Evolutionary conservation across 805 yeast genomes (phyloP), one percentile per base, ranked within the genome.

Genomic region (Ogataea ramenticola): DNA sequence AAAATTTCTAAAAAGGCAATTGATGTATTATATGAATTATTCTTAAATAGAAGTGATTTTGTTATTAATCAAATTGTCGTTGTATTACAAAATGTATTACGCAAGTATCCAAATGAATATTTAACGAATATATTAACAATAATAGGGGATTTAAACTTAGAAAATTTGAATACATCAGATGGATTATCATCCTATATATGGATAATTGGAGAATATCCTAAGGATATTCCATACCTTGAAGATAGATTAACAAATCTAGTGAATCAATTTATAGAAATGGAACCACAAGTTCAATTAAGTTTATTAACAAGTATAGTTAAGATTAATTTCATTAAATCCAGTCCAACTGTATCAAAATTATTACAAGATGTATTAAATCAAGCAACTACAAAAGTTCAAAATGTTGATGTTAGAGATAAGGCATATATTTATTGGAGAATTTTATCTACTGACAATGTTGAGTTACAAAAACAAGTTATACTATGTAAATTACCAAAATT

Each of bases 361-460:
- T 66, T 85, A 50, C 90, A 84, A 54, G 68, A 66, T 36, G 71
- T 80, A 7, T 70, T 85, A 51, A 82, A 78, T 47, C 59, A 72
- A 46, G 79, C 86, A 10, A 83, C 89, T 4, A 75, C 74, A 46
- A 73, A 76, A 36, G 70, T 83, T 45, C 84, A 82, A 47, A 82
- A 82, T 55, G 77, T 87, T 2, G 95, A 85, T 57, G 83, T 85
- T 24, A 72, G 93, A 60, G 95, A 85, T 59, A 78, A 82, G 67
- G 89, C 91, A 1, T 85, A 75, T 59, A 68, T 85, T 36, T 85
- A 83, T 58, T 85, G 93, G 93, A 74, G 95, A 64, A 70, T 86
- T 40, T 65, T 85, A 41, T 82, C 89, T 43, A 53, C 61, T 27
- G 65, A 49, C 39, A 64, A 68, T 37, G 55, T 55, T 7, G 67